Evolutionary conservation across 768 basidiomycete species (phyloP).

Genomic region (Pholiota molesta): DNA sequence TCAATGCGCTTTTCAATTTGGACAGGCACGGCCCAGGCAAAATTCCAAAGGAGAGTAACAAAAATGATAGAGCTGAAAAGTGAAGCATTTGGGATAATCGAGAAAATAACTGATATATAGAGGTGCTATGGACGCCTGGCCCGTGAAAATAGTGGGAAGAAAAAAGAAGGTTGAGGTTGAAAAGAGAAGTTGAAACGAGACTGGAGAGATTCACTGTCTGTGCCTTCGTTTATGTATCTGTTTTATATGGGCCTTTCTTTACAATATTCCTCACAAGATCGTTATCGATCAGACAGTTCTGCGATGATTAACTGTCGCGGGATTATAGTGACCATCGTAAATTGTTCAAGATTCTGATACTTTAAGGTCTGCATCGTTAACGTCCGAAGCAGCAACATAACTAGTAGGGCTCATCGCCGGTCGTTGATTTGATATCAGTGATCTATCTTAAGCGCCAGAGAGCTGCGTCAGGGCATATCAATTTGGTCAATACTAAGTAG

Average conservation of each 20-base stretch:
- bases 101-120: slow-evolving; percentile 6
- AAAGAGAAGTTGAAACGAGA: background rate
- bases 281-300: too few species aligned
- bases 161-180: background rate
- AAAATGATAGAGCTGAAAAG: slow-evolving; percentile 18
- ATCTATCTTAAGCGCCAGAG: background rate
- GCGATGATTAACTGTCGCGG: background rate
- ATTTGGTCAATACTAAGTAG: too few species aligned
- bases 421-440: background rate
- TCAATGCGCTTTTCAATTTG: slow-evolving; percentile 43
- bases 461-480: too few species aligned
- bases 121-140: slow-evolving; percentile 17
- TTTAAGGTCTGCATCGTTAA: background rate
- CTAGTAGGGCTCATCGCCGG: background rate
- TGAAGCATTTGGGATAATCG: slow-evolving; percentile 11
- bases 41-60: slow-evolving; percentile 28
- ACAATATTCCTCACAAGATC: too few species aligned
- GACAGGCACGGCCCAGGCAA: slow-evolving; percentile 34
- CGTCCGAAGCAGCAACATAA: too few species aligned
- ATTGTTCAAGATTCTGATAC: background rate
- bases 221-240: background rate
- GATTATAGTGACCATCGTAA: background rate
- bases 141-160: slow-evolving; percentile 1
- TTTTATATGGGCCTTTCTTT: background rate
- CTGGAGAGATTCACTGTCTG: background rate